These are phyloP conservation scores for Colletotrichum gloeosporioides DNA, from an alignment of 2,329 filamentous ascomycete genomes.

Conservation along the genomic window DNA sequence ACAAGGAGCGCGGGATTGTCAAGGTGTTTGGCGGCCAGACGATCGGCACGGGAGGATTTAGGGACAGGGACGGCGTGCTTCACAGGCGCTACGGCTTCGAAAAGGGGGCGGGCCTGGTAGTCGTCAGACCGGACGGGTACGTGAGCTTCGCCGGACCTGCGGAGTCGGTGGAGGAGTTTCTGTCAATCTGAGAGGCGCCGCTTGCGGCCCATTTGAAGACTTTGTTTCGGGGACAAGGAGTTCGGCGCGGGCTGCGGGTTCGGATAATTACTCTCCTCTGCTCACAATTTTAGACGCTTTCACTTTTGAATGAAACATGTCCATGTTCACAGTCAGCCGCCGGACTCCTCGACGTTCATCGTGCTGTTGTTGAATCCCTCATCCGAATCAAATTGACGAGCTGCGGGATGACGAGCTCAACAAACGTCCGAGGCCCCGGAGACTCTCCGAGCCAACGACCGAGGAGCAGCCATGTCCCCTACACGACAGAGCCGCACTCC, in stretches of 20 bases:
- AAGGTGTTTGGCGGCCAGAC: constrained; percentile 15
- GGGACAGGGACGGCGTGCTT: constrained; percentile 28
- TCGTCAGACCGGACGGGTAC: constrained; percentile 37
- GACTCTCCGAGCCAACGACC: constrained; percentile 12
- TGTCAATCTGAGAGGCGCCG: constrained; percentile 11
- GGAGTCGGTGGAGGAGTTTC: constrained; percentile 26
- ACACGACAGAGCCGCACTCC: neutral
- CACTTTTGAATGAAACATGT: neutral
- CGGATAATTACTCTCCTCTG: neutral
- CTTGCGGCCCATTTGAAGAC: neutral
- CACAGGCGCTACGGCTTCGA: constrained; percentile 34
- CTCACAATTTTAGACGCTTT: neutral
- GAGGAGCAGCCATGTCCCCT: constrained; percentile 9
- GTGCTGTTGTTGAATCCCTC: neutral
- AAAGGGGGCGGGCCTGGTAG: constrained; percentile 28
- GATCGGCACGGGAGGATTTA: constrained; percentile 4
- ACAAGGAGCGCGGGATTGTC: constrained; percentile 20
- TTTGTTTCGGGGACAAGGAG: neutral
- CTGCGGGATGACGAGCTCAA: neutral
- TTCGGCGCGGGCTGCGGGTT: neutral
- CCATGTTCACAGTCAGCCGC: neutral
- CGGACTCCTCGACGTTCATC: neutral
- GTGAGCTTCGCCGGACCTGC: constrained; percentile 34
- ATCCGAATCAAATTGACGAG: neutral
- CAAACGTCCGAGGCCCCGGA: neutral